Evolutionary conservation across 2,329 filamentous ascomycete species (phyloP).

Genomic region (Diaporthe longicolla): DNA sequence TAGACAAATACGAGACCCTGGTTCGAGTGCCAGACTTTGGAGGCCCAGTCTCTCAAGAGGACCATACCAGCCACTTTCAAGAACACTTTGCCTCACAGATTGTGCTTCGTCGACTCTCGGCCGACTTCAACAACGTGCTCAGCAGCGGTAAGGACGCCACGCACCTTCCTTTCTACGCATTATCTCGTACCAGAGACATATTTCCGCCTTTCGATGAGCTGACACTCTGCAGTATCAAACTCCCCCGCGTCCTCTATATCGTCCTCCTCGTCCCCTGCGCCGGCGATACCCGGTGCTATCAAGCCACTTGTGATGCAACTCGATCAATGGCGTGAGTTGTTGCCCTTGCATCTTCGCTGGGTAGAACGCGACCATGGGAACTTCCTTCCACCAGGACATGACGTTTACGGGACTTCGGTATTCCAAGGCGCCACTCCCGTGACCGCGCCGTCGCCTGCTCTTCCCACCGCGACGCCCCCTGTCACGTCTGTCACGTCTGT

Average conservation of each 20-base stretch:
- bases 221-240: conserved; percentile 2
- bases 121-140: conserved; percentile 66
- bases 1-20: conserved; percentile 66
- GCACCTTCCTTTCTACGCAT: conserved; percentile 27
- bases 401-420: conserved; percentile 42
- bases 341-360: conserved; percentile 70
- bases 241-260: conserved; percentile 40
- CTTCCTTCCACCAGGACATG: conserved; percentile 52
- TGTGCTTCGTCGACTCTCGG: conserved; percentile 66
- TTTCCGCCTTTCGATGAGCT: not conserved
- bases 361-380: conserved; percentile 64
- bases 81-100: conserved; percentile 74
- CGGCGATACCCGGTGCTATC: conserved; percentile 55
- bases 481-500: conserved; percentile 42
- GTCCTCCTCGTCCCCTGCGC: conserved; percentile 4
- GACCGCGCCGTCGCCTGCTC: conserved; percentile 44
- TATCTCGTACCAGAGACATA: not conserved
- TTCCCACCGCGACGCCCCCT: not conserved
- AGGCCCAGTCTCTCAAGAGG: conserved; percentile 60
- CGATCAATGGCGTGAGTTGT: conserved; percentile 69
- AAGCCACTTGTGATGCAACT: conserved; percentile 67
- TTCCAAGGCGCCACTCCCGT: conserved; percentile 44
- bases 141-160: conserved; percentile 60
- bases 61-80: conserved; percentile 65
- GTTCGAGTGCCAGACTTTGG: conserved; percentile 70